A percentile compares a stretch with the other conserved stretches of the same genome.
phyloP scores from a whole-genome alignment of 2,329 filamentous ascomycete genomes.

The Epichloe sibirici region DNA sequence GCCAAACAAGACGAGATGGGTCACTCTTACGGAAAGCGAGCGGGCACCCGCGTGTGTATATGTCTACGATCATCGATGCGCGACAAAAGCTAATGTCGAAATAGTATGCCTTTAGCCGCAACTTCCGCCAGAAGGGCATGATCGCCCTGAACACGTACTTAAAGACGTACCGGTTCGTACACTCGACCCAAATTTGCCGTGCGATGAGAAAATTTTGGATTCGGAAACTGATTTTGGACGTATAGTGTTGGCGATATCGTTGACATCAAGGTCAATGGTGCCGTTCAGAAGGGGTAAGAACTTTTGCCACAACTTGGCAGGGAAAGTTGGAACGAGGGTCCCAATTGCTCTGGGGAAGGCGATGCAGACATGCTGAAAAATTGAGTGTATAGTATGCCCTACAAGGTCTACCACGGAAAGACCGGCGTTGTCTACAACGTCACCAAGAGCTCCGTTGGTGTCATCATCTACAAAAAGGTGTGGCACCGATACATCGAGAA shows the following conservation, averaged over 20 bases:
- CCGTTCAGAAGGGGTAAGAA: constrained; percentile 88
- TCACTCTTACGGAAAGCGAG: constrained; percentile 78
- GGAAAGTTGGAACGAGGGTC: background rate
- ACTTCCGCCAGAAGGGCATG: constrained; percentile 91
- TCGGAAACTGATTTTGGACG: constrained; percentile 28
- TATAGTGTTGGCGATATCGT: constrained; percentile 91
- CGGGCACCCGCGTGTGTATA: constrained; percentile 67
- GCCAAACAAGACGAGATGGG: constrained; percentile 56
- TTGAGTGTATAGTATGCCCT: constrained; percentile 63
- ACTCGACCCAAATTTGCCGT: background rate
- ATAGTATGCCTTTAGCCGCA: constrained; percentile 82
- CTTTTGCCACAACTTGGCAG: background rate
- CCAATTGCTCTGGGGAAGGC: background rate
- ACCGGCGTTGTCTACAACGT: constrained; percentile 98
- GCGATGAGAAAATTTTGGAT: background rate
- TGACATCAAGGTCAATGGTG: constrained; percentile 97
- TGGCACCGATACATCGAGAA: constrained; percentile 99
- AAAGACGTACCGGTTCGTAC: constrained; percentile 66
- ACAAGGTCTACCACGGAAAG: constrained; percentile 99
- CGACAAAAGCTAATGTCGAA: constrained; percentile 13
- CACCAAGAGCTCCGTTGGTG: constrained; percentile 91
- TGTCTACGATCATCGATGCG: constrained; percentile 15
- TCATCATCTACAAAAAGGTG: constrained; percentile 99
- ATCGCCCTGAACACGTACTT: constrained; percentile 93
- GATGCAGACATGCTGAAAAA: constrained; percentile 20